A percentile compares a stretch with the other conserved stretches of the same genome.
These are phyloP conservation scores for Ogataea henricii DNA, from an alignment of 805 yeast species.

Conservation along the genomic window DNA sequence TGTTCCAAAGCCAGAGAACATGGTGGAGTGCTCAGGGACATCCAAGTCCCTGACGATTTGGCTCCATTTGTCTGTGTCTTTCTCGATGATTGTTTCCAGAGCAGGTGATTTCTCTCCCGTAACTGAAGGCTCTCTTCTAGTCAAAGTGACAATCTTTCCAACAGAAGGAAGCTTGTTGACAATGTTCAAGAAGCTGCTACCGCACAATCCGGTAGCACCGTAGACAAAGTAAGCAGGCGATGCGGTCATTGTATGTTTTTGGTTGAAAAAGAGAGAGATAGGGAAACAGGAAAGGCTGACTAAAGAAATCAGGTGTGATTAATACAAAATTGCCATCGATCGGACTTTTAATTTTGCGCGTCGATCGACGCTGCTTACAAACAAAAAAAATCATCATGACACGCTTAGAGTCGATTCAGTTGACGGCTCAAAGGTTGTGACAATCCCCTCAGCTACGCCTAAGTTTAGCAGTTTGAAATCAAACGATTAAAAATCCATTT, in stretches of 20 bases:
- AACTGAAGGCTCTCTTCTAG: conserved; percentile 47
- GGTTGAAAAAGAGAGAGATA: too few species aligned
- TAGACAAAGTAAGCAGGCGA: conserved; percentile 38
- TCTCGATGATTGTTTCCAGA: conserved; percentile 43
- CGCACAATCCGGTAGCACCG: conserved; percentile 84
- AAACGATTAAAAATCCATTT: conserved; percentile 11
- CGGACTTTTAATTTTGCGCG: too few species aligned
- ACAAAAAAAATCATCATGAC: background rate
- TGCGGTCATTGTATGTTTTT: background rate
- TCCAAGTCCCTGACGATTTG: conserved; percentile 35
- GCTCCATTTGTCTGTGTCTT: conserved; percentile 55
- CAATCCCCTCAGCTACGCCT: background rate
- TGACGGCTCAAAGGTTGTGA: too few species aligned
- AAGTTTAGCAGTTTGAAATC: conserved; percentile 2
- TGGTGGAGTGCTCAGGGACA: conserved; percentile 39
- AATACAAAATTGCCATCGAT: too few species aligned
- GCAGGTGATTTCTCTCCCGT: conserved; percentile 14
- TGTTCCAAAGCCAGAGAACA: conserved; percentile 75
- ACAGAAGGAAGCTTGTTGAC: conserved; percentile 42
- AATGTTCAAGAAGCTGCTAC: conserved; percentile 52
- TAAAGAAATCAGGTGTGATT: too few species aligned
- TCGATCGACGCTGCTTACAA: background rate
- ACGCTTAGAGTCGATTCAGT: background rate
- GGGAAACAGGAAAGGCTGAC: too few species aligned
- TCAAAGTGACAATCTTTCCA: conserved; percentile 46